phyloP scores from a whole-genome alignment of 495 filamentous ascomycete species.

The Trichoderma virens region DNA sequence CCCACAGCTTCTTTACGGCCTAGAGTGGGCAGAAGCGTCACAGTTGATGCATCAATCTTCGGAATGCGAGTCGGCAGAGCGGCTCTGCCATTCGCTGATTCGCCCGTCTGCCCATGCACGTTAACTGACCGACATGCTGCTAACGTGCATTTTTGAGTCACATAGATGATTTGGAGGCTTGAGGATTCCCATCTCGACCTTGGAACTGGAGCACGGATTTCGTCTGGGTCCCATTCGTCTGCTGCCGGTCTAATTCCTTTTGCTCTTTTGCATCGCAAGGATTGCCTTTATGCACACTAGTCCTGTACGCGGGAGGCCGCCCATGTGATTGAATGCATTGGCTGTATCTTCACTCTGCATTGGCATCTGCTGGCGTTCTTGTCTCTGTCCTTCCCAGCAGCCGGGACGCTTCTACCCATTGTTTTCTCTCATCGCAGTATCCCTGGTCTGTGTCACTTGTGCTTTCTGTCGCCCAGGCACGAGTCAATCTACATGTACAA shows the following conservation, averaged over 20 bases:
- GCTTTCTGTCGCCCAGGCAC: neutral
- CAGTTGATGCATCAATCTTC: conserved; percentile 5
- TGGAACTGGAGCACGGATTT: neutral
- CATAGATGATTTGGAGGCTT: neutral
- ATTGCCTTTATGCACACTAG: neutral
- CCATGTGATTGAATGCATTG: neutral
- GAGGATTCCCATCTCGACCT: neutral
- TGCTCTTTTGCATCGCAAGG: neutral
- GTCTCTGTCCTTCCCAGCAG: neutral
- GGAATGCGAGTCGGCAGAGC: conserved; percentile 5
- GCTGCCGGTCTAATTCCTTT: neutral
- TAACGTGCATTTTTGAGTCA: neutral
- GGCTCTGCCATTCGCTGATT: neutral
- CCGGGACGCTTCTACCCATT: neutral
- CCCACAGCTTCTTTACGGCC: neutral
- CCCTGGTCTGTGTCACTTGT: neutral
- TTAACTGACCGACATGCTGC: conserved; percentile 8
- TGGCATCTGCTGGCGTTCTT: neutral
- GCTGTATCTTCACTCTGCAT: neutral
- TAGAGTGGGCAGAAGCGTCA: neutral
- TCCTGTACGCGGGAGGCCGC: conserved; percentile 1
- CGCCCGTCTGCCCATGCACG: conserved; percentile 1
- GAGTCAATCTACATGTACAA: neutral
- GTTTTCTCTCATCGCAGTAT: neutral
- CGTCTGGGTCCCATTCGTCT: neutral